A percentile compares a stretch with the other conserved stretches of the same genome.
Evolutionary conservation across 2,329 filamentous ascomycete species (phyloP).

Genomic region (Claviceps maximensis): DNA sequence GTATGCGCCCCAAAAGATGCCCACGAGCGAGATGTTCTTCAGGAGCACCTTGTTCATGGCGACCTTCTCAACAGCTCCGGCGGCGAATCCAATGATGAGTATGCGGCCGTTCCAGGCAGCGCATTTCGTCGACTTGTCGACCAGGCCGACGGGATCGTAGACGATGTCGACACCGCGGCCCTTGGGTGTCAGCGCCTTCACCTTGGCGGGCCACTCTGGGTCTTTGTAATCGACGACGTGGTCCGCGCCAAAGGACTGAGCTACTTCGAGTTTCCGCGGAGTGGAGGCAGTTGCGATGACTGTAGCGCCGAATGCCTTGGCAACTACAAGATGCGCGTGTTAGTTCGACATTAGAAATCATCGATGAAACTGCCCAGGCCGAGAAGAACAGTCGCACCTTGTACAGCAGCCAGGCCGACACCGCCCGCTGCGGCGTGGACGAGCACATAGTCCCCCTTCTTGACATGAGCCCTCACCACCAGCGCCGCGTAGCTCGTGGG

Average conservation of each 20-base stretch:
- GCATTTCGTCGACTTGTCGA: conserved; percentile 80
- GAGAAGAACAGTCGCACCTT: conserved; percentile 31
- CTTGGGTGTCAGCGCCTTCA: conserved; percentile 65
- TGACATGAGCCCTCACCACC: conserved; percentile 63
- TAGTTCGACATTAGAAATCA: neutral
- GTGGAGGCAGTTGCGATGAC: conserved; percentile 90
- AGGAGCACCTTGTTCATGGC: conserved; percentile 83
- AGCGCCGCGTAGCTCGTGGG: conserved; percentile 81
- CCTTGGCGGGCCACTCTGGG: conserved; percentile 47
- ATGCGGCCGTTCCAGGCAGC: conserved; percentile 86
- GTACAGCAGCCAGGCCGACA: conserved; percentile 81
- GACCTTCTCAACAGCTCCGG: conserved; percentile 68
- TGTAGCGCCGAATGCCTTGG: conserved; percentile 79
- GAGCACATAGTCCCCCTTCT: conserved; percentile 72
- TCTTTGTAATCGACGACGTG: conserved; percentile 66
- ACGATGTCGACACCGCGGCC: conserved; percentile 75
- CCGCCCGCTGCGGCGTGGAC: conserved; percentile 88
- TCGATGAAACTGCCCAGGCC: neutral
- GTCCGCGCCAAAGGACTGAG: conserved; percentile 71
- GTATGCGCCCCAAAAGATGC: conserved; percentile 87
- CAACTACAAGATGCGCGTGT: conserved; percentile 33
- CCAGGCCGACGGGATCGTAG: conserved; percentile 85
- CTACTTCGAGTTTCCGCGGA: conserved; percentile 65
- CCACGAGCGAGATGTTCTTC: conserved; percentile 86
- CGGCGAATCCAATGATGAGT: conserved; percentile 77